Evolutionary conservation across 2,329 filamentous ascomycete genomes (phyloP).

Genomic region (Botrytis fragariae): DNA sequence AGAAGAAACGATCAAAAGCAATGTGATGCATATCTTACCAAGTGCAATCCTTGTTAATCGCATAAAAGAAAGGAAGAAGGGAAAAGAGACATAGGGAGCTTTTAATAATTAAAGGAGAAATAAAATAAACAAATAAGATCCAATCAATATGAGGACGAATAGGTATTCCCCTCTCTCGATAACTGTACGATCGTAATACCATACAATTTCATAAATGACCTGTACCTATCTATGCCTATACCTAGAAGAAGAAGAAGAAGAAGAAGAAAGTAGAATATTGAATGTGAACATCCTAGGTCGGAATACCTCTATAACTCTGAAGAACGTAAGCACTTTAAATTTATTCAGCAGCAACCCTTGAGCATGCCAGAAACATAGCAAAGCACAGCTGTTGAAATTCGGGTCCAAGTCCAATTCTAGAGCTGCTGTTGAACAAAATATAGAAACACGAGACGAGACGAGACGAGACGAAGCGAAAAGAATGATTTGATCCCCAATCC

Average conservation of each 20-base stretch:
- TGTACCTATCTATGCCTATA: neutral
- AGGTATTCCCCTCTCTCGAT: neutral
- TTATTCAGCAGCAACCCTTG: neutral
- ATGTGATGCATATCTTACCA: slow-evolving; percentile 7
- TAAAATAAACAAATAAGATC: neutral
- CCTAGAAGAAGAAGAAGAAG: neutral
- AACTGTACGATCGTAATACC: neutral
- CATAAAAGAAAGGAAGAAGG: neutral
- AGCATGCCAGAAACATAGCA: neutral
- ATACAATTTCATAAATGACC: neutral
- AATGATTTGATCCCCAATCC: neutral
- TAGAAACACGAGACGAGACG: slow-evolving; percentile 1
- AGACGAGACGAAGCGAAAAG: slow-evolving; percentile 3
- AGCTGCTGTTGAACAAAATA: neutral
- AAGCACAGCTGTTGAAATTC: neutral
- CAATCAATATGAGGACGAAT: neutral
- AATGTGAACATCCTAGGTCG: neutral
- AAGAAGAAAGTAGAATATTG: neutral
- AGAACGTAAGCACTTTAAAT: slow-evolving; percentile 15
- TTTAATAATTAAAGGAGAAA: neutral
- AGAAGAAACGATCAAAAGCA: slow-evolving; percentile 5
- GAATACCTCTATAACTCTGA: neutral
- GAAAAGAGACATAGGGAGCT: neutral
- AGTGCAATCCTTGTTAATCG: neutral
- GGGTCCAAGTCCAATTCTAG: neutral